These are phyloP conservation scores for Epichloe gansuensis DNA, from an alignment of 2,329 filamentous ascomycete species.

Conservation along the genomic window DNA sequence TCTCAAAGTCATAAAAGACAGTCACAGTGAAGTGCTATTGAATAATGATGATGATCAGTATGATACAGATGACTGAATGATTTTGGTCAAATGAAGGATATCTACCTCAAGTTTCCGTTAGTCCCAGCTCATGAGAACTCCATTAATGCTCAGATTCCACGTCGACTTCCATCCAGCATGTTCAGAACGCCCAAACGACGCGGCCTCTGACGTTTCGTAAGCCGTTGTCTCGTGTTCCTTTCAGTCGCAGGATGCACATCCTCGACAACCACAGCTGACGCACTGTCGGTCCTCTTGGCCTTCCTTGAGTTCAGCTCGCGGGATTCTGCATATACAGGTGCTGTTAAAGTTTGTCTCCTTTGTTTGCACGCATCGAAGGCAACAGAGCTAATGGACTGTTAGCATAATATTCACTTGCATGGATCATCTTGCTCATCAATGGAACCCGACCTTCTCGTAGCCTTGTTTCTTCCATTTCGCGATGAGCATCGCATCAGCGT, in stretches of 20 bases:
- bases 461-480: conserved; percentile 99
- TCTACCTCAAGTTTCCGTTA: conserved; percentile 21
- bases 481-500: conserved; percentile 89
- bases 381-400: conserved; percentile 56
- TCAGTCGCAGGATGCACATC: conserved; percentile 77
- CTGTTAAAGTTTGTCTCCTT: conserved; percentile 99
- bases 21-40: conserved; percentile 11
- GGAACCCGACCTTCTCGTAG: conserved; percentile 71
- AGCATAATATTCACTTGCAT: background rate
- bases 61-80: conserved; percentile 16
- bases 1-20: conserved; percentile 31
- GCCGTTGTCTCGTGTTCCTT: background rate
- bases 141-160: background rate
- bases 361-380: conserved; percentile 92
- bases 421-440: conserved; percentile 5
- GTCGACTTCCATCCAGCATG: background rate
- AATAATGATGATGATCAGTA: conserved; percentile 19
- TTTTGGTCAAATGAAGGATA: conserved; percentile 21
- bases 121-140: background rate
- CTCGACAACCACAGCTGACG: conserved; percentile 86
- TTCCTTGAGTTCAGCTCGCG: conserved; percentile 79
- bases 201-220: background rate
- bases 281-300: conserved; percentile 75
- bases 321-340: conserved; percentile 94
- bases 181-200: conserved; percentile 10